Base-by-base conservation (phyloP, 495 filamentous ascomycete genomes). In the Chaetomium tenue region DNA sequence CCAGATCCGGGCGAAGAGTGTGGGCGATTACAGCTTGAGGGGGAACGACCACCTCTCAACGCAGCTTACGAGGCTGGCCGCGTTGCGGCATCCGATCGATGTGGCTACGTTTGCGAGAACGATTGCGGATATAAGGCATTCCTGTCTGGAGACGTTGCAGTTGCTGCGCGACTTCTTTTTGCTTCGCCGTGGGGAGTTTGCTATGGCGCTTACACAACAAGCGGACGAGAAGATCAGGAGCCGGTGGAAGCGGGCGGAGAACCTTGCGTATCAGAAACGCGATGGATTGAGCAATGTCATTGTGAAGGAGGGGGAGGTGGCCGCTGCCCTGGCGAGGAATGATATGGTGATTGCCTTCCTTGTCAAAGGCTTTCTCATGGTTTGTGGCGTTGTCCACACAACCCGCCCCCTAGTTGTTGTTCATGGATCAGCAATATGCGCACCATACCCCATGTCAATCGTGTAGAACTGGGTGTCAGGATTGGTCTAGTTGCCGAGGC, bases 171-270 rank as follows among this genome's bases (percentile, higher is more conserved):
- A 93, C 56, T 97, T 96, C 73, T 89, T 97, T 68, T 82, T 98
- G 13, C 84, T 98, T 12, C 86, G 89, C 12, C 83, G 90, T 20
- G 93, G 94, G 13, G 94, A 97, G 71, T 98, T 98, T 74, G 91
- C 91, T 8, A 84, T 93, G 65, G 86, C 90, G 12, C 78, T 98
- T 22, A 90, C 94, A 1, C 83, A 87, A 39, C 89, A 96, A 78
- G 91, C 92, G 9, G 90, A 96, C 67, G 83, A 89, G 42, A 87
- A 86, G 63, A 82, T 96, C 23, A 76, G 82, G 15, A 80, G 77
- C 59, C 80, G 85, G 42, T 86, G 83, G 84, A 76, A 78, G 51
- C 74, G 77, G 40, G 74, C 78, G 4, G 82, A 84, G 48, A 84
- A 84, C 61, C 71, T 84, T 8, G 79, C 76, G 13, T 81, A 83